These are phyloP conservation scores for Calonectria leucothoes DNA, from an alignment of 2,329 filamentous ascomycete species.

Conservation along the genomic window DNA sequence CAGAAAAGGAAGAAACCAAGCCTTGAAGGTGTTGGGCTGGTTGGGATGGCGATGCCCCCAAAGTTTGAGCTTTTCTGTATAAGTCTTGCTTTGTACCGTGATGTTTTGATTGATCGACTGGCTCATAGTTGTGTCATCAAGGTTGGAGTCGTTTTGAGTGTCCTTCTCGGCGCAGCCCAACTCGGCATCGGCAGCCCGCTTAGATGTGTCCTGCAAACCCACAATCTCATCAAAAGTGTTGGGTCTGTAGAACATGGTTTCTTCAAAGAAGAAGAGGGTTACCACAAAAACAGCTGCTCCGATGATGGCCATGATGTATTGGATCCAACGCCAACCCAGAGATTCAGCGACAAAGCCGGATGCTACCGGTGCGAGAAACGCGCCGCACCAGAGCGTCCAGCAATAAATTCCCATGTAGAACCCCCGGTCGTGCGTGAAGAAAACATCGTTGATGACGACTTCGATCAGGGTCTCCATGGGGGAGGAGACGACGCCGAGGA, in stretches of 20 bases:
- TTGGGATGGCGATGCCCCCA: constrained; percentile 31
- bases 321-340: constrained; percentile 41
- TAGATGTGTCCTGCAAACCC: not conserved
- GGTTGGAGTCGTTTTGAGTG: not conserved
- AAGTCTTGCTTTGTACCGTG: constrained; percentile 17
- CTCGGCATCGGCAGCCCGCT: not conserved
- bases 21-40: constrained; percentile 34
- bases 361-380: constrained; percentile 38
- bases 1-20: constrained; percentile 30
- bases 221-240: not conserved
- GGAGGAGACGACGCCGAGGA: constrained; percentile 36
- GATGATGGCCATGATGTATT: constrained; percentile 36
- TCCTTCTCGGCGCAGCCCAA: constrained; percentile 4
- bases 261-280: constrained; percentile 39
- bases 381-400: constrained; percentile 40
- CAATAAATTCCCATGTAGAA: constrained; percentile 41
- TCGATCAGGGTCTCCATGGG: constrained; percentile 39
- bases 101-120: not conserved
- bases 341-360: constrained; percentile 36
- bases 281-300: constrained; percentile 23
- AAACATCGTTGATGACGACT: constrained; percentile 36
- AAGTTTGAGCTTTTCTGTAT: constrained; percentile 30
- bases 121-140: not conserved
- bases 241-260: constrained; percentile 38
- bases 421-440: constrained; percentile 37